Percentiles rank a stretch among this genome's conserved stretches.
These are phyloP conservation scores for Scorias spongiosa DNA, from an alignment of 2,329 filamentous ascomycete genomes.

Conservation along the genomic window DNA sequence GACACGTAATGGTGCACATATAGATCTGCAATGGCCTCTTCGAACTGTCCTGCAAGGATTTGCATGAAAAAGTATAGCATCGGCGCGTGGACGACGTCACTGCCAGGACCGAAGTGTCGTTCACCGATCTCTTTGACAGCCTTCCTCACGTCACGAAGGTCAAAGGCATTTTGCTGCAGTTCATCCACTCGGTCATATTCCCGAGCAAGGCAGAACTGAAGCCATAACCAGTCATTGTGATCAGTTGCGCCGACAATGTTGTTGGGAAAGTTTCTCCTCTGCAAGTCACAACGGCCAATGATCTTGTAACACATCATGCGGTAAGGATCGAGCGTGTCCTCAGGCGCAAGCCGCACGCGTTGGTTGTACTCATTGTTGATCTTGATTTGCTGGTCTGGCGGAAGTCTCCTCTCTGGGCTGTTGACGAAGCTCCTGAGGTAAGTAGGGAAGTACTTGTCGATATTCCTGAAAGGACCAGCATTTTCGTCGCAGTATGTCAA, in stretches of 20 bases:
- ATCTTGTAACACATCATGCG: slow-evolving; percentile 97
- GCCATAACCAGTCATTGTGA: slow-evolving; percentile 53
- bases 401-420: slow-evolving; percentile 60
- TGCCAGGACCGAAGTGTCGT: slow-evolving; percentile 73
- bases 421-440: slow-evolving; percentile 77
- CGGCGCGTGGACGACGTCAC: slow-evolving; percentile 66
- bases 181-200: slow-evolving; percentile 48
- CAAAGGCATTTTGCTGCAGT: slow-evolving; percentile 46
- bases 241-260: slow-evolving; percentile 30
- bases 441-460: slow-evolving; percentile 77
- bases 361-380: slow-evolving; percentile 85
- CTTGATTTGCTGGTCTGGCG: slow-evolving; percentile 64
- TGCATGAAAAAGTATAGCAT: slow-evolving; percentile 91
- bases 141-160: slow-evolving; percentile 53
- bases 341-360: slow-evolving; percentile 66
- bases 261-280: slow-evolving; percentile 37
- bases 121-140: slow-evolving; percentile 80
- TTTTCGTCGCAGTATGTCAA: slow-evolving; percentile 73
- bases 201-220: slow-evolving; percentile 48
- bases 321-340: slow-evolving; percentile 83
- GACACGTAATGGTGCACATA: slow-evolving; percentile 86
- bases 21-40: slow-evolving; percentile 80
- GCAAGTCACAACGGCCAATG: slow-evolving; percentile 60
- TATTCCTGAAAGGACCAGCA: slow-evolving; percentile 66
- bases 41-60: slow-evolving; percentile 80